These are phyloP conservation scores for Durio zibethinus DNA, from an alignment of 345 rosid genomes.

Conservation along the genomic window DNA sequence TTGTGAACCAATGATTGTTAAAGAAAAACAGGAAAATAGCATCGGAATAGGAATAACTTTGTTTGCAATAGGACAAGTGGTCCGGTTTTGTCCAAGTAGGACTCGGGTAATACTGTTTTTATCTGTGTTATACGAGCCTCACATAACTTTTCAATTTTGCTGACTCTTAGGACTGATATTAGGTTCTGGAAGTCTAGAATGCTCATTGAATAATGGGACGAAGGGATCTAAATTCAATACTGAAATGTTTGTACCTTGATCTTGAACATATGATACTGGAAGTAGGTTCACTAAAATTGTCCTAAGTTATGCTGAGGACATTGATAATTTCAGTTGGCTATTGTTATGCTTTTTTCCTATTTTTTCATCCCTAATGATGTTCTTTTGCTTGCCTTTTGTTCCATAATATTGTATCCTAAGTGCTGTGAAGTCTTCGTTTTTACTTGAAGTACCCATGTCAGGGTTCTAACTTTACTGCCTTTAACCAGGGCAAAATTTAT, in stretches of 20 bases:
- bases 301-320: no score
- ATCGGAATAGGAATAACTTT: background rate
- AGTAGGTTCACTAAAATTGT: background rate
- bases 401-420: background rate
- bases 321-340: background rate
- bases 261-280: background rate
- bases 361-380: background rate
- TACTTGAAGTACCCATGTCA: background rate
- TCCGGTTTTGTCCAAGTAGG: background rate
- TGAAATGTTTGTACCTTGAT: background rate
- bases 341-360: background rate
- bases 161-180: background rate
- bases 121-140: background rate
- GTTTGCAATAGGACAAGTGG: background rate
- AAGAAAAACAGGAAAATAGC: background rate
- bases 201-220: background rate
- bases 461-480: slow-evolving; percentile 23
- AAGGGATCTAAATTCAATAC: slow-evolving; percentile 3
- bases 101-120: background rate
- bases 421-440: background rate
- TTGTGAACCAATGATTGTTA: background rate
- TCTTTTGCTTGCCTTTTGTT: background rate
- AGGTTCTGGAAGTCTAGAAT: background rate
- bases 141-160: background rate
- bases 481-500: slow-evolving; percentile 77